These are phyloP conservation scores for Colletotrichum euphorbiae DNA, from an alignment of 2,329 filamentous ascomycete species.

Conservation along the genomic window DNA sequence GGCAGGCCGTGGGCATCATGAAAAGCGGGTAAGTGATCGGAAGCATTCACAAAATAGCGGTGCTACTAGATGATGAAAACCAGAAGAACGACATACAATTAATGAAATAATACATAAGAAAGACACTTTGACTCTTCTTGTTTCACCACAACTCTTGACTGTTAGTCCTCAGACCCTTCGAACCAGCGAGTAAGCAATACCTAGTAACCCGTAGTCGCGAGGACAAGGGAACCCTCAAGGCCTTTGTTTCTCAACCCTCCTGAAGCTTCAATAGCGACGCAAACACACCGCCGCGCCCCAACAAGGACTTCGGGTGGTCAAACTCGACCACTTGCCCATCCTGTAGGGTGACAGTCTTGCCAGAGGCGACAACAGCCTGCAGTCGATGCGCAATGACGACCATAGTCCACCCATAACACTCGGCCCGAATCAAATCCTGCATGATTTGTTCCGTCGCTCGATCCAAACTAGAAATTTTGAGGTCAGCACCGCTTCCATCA, in stretches of 20 bases:
- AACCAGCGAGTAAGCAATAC: too few species aligned
- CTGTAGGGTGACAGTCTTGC: constrained; percentile 53
- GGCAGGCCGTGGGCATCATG: constrained; percentile 21
- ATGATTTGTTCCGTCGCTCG: constrained; percentile 48
- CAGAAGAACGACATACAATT: too few species aligned
- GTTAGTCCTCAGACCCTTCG: too few species aligned
- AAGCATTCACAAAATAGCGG: too few species aligned
- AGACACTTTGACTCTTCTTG: too few species aligned
- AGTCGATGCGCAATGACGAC: constrained; percentile 54
- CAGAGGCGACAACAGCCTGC: constrained; percentile 62
- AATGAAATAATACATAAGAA: too few species aligned
- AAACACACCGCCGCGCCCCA: constrained; percentile 8
- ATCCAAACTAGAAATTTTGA: constrained; percentile 44
- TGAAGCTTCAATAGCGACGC: constrained; percentile 29
- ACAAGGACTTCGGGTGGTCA: constrained; percentile 9
- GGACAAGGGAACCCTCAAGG: too few species aligned
- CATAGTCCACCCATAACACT: constrained; percentile 59
- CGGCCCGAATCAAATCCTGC: constrained; percentile 45
- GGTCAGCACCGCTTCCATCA: constrained; percentile 1
- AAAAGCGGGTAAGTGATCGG: constrained; percentile 10
- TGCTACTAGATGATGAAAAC: too few species aligned
- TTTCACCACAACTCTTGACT: too few species aligned
- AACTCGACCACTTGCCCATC: constrained; percentile 27
- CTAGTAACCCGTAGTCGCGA: too few species aligned
- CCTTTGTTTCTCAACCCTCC: neutral